Percentiles rank a stretch among this genome's conserved stretches.
These are phyloP conservation scores for Ilyonectria mors-panacis DNA, from an alignment of 2,329 filamentous ascomycete species.

Conservation along the genomic window DNA sequence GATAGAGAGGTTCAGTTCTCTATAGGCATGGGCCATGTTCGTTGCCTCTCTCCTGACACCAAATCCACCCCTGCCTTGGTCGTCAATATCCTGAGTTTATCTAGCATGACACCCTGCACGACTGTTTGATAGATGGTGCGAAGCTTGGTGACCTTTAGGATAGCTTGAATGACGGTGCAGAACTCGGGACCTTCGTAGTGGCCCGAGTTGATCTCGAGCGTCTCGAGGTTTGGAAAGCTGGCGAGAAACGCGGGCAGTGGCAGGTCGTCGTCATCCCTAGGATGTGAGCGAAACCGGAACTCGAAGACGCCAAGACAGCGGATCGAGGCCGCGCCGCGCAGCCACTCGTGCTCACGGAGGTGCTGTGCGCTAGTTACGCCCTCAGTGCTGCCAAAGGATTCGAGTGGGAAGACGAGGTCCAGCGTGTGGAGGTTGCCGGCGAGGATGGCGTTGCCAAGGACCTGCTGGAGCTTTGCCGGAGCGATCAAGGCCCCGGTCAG, in stretches of 20 bases:
- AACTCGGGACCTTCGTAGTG: conserved; percentile 51
- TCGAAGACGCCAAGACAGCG: conserved; percentile 53
- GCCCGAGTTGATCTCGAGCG: conserved; percentile 52
- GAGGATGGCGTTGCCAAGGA: conserved; percentile 47
- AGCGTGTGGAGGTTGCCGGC: conserved; percentile 51
- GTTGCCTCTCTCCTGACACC: conserved; percentile 48
- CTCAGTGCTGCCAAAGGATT: conserved; percentile 37
- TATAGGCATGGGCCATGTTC: conserved; percentile 51
- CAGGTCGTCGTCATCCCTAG: conserved; percentile 48
- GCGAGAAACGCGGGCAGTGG: conserved; percentile 54
- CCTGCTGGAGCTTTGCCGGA: conserved; percentile 41
- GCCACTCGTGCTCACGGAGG: conserved; percentile 53
- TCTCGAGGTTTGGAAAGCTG: conserved; percentile 55
- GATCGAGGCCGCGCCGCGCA: conserved; percentile 53
- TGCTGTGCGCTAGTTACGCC: conserved; percentile 49
- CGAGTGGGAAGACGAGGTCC: conserved; percentile 55
- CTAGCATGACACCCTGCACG: conserved; percentile 50
- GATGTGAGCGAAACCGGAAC: conserved; percentile 53
- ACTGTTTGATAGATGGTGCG: conserved; percentile 53
- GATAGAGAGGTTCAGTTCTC: conserved; percentile 20
- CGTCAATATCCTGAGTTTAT: conserved; percentile 47
- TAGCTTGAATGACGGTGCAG: conserved; percentile 47
- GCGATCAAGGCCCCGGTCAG: conserved; percentile 46
- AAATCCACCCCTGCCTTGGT: conserved; percentile 47
- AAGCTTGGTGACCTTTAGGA: conserved; percentile 51